phyloP scores from a whole-genome alignment of 2,329 filamentous ascomycete species.

The Diaporthe sp. region DNA sequence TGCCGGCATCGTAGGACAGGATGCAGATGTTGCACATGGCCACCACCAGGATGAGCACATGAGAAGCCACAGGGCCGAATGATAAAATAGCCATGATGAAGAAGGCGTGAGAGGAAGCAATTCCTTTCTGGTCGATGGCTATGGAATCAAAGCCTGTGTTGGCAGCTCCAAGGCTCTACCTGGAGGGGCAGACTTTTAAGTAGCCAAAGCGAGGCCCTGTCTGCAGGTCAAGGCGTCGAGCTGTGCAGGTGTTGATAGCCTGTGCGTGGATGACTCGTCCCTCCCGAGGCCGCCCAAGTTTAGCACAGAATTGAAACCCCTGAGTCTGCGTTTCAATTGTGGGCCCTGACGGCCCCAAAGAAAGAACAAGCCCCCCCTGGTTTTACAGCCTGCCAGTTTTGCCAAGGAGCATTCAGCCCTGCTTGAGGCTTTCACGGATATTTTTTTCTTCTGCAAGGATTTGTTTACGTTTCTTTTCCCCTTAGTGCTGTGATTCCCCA shows the following conservation, averaged over 20 bases:
- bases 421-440: neutral
- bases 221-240: neutral
- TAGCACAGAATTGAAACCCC: conserved; percentile 18
- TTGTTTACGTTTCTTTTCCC: neutral
- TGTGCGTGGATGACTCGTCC: neutral
- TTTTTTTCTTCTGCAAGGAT: neutral
- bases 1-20: conserved; percentile 8
- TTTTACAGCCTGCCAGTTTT: neutral
- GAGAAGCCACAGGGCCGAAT: neutral
- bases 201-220: neutral
- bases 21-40: conserved; percentile 21
- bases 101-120: neutral
- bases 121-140: neutral
- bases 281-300: conserved; percentile 4
- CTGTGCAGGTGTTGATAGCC: neutral
- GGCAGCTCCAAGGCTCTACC: neutral
- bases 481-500: too few species aligned
- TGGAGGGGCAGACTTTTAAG: conserved; percentile 15
- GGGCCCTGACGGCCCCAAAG: neutral
- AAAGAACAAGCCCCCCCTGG: neutral
- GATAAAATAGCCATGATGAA: neutral
- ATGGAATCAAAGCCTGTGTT: neutral
- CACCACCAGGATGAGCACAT: conserved; percentile 13
- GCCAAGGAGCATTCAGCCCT: neutral
- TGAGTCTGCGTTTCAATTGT: conserved; percentile 9